A percentile compares a stretch with the other conserved stretches of the same genome.
phyloP scores from a whole-genome alignment of 148 eudicot genomes.

The Chenopodium album region DNA sequence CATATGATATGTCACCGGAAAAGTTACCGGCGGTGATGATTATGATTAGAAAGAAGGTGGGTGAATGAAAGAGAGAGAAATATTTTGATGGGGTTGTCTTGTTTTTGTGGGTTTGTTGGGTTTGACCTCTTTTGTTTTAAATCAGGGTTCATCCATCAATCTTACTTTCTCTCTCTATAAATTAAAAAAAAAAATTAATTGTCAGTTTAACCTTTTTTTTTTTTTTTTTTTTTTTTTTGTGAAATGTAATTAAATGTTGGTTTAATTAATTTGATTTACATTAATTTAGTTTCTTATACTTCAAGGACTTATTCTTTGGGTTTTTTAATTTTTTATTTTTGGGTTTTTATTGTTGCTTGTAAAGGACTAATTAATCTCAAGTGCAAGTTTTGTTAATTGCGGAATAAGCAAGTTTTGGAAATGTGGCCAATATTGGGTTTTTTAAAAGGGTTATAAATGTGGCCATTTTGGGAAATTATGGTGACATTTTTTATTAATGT shows the following conservation, averaged over 20 bases:
- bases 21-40: neutral
- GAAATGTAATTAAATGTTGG: too few species aligned
- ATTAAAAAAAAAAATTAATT: neutral
- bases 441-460: too few species aligned
- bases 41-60: neutral
- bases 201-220: too few species aligned
- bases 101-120: slow-evolving; percentile 17
- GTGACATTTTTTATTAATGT: neutral
- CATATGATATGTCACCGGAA: slow-evolving; percentile 14
- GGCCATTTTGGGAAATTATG: neutral
- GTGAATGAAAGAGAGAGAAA: slow-evolving; percentile 23
- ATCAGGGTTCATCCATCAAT: slow-evolving; percentile 36
- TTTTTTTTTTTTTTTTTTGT: too few species aligned
- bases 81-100: slow-evolving; percentile 8
- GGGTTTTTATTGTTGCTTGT: neutral
- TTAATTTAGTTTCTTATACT: neutral
- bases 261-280: too few species aligned
- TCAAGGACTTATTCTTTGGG: neutral
- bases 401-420: slow-evolving; percentile 8
- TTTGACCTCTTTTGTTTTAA: slow-evolving; percentile 37
- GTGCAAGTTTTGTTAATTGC: slow-evolving; percentile 13
- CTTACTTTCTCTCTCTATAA: slow-evolving; percentile 1
- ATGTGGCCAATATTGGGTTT: neutral
- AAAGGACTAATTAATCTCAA: neutral
- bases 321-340: neutral